Evolutionary conservation across 208 protist species (phyloP), one percentile per base, ranked within the genome.

Genomic region (Leishmania tropica): DNA sequence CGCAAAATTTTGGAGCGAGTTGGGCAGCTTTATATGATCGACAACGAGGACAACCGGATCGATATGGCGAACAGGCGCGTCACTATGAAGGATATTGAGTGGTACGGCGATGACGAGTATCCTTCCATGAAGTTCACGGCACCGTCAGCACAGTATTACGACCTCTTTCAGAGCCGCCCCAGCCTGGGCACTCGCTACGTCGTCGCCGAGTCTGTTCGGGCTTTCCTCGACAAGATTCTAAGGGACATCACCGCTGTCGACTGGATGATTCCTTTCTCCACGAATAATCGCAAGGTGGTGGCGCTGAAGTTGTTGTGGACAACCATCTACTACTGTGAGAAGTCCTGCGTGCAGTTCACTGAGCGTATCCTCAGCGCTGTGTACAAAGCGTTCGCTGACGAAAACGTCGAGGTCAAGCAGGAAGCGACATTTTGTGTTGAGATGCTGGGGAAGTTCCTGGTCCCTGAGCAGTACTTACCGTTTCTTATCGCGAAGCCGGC

Each of bases 51-150:
- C 76, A 97, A 98, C 72, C 86, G 91, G 0, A 95, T 96, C 54
- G 91, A 98, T 81, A 77, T 98, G 75, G 85, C 87, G 28, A 93
- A 87, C 28, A 87, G 95, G 72, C 92, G 92, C 28, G 79, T 98
- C 17, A 95, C 94, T 24, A 92, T 97, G 89, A 98, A 97, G 75
- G 95, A 98, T 83, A 96, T 98, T 86, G 92, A 96, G 60, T 98
- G 95, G 95, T 98, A 98, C 86, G 95, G 85, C 28, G 95, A 98
- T 81, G 95, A 97, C 68, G 93, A 95, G 62, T 96, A 98, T 79
- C 92, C 93, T 17, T 79, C 92, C 78, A 95, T 98, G 92, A 40
- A 53, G 13, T 65, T 89, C 37, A 78, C 73, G 28, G 68, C 76
- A 3, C 2, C 15, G 0, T 45, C 62, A 51, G 40, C 76, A 67